phyloP scores from a whole-genome alignment of 108 stramenopile genomes.

The Epithemia pelagica region DNA sequence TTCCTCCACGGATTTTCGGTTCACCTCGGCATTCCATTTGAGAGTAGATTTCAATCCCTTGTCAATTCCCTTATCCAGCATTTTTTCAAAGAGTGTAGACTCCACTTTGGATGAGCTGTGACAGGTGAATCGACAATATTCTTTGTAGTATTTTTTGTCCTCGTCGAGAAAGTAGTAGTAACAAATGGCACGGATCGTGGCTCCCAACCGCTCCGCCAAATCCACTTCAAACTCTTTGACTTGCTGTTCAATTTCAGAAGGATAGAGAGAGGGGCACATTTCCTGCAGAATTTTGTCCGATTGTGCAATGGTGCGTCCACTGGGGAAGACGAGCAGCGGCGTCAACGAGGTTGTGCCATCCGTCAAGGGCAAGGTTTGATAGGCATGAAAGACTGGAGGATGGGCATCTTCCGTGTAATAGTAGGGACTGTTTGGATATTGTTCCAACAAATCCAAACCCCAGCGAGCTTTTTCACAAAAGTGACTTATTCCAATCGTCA shows the following conservation, averaged over 20 bases:
- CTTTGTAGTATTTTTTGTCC: constrained; percentile 3
- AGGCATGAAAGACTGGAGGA: constrained; percentile 20
- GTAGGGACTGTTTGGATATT: constrained; percentile 10
- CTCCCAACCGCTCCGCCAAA: constrained; percentile 20
- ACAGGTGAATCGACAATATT: neutral
- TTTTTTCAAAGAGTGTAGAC: constrained; percentile 13
- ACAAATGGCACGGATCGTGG: constrained; percentile 11
- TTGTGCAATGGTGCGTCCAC: neutral
- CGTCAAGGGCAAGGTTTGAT: constrained; percentile 9
- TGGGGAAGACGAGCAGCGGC: constrained; percentile 18
- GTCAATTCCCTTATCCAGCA: constrained; percentile 17
- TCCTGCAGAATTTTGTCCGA: constrained; percentile 6
- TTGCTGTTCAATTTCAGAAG: constrained; percentile 6
- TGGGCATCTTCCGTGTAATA: constrained; percentile 35
- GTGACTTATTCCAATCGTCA: constrained; percentile 21
- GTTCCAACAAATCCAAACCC: constrained; percentile 23
- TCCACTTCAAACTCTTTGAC: constrained; percentile 21
- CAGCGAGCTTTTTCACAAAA: constrained; percentile 30
- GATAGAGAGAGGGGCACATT: constrained; percentile 20
- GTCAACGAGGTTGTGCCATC: constrained; percentile 10
- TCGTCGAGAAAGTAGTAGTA: constrained; percentile 18
- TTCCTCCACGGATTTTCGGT: neutral
- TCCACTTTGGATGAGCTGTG: constrained; percentile 12
- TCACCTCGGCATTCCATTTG: constrained; percentile 8
- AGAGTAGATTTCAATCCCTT: constrained; percentile 15